Percentiles rank a stretch among this genome's conserved stretches.
phyloP scores from a whole-genome alignment of 2,329 filamentous ascomycete genomes.

The Trichoderma sp. region DNA sequence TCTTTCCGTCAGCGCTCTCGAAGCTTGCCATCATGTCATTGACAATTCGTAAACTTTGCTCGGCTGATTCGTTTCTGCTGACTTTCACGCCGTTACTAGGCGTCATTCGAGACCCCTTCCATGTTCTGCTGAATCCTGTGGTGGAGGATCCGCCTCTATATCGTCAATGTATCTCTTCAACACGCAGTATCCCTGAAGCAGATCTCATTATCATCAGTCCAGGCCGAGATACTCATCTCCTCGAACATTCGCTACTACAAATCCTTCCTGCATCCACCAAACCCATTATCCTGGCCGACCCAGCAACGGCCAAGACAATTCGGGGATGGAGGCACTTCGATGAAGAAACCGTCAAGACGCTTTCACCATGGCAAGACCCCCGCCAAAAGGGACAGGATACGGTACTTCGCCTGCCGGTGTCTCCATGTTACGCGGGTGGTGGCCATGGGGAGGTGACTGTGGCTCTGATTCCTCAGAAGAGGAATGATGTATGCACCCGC shows the following conservation, averaged over 20 bases:
- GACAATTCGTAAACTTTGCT: conserved; percentile 64
- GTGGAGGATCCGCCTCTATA: conserved; percentile 52
- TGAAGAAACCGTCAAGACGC: conserved; percentile 48
- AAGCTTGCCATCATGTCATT: conserved; percentile 56
- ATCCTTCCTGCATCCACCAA: conserved; percentile 56
- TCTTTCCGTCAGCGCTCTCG: no score
- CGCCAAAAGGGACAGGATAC: conserved; percentile 40
- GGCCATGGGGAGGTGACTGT: conserved; percentile 69
- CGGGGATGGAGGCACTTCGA: conserved; percentile 70
- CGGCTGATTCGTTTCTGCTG: conserved; percentile 66
- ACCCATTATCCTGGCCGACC: conserved; percentile 67
- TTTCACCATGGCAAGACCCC: conserved; percentile 52
- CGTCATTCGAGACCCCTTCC: conserved; percentile 53
- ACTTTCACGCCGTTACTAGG: conserved; percentile 56
- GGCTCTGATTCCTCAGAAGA: conserved; percentile 63
- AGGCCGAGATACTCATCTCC: conserved; percentile 65
- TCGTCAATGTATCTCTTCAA: conserved; percentile 58
- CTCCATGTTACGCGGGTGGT: conserved; percentile 54
- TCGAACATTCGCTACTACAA: conserved; percentile 68
- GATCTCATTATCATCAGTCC: conserved; percentile 53
- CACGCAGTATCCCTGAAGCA: conserved; percentile 46
- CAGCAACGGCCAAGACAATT: conserved; percentile 65
- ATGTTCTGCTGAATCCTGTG: conserved; percentile 73
- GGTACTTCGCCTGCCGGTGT: conserved; percentile 54
- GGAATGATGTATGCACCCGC: conserved; percentile 63